Conservation (phyloP, 1,284 basidiomycete genomes). For the Leucoagaricus sp. region DNA sequence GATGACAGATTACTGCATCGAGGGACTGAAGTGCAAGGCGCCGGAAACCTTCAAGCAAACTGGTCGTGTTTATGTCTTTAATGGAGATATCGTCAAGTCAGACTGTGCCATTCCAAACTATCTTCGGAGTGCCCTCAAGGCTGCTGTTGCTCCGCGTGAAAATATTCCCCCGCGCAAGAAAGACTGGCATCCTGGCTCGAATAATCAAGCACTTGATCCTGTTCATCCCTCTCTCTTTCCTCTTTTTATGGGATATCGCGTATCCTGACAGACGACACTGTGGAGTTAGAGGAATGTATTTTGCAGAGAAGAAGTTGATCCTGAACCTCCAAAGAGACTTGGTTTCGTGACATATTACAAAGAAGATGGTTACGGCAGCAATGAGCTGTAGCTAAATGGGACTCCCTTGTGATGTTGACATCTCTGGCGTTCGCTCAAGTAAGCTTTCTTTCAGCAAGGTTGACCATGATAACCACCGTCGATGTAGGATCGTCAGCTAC, state of each 20-base stretch:
- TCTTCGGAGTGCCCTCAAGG: slow-evolving; percentile 19
- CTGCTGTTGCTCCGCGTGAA: slow-evolving; percentile 33
- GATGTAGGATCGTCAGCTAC: slow-evolving; percentile 23
- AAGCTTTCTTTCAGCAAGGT: not conserved
- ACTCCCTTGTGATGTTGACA: slow-evolving; percentile 33
- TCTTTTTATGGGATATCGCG: slow-evolving; percentile 33
- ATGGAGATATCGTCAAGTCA: slow-evolving; percentile 32
- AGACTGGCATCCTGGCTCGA: slow-evolving; percentile 50
- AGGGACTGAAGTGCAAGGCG: slow-evolving; percentile 16
- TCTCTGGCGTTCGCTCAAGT: slow-evolving; percentile 18
- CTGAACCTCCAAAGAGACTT: not conserved
- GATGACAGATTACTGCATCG: slow-evolving; percentile 17
- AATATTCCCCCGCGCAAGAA: slow-evolving; percentile 36
- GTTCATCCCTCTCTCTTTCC: slow-evolving; percentile 46
- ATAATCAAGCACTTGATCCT: slow-evolving; percentile 35
- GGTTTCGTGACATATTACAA: not conserved
- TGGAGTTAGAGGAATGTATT: slow-evolving; percentile 23
- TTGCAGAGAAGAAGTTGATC: slow-evolving; percentile 16
- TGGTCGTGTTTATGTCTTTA: slow-evolving; percentile 21
- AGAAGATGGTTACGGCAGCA: no score
- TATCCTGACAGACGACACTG: slow-evolving; percentile 18
- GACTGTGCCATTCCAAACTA: slow-evolving; percentile 24
- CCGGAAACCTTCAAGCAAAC: slow-evolving; percentile 2
- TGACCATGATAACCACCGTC: not conserved
- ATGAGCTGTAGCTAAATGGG: slow-evolving; percentile 35